Percentiles rank a stretch among this genome's conserved stretches.
phyloP scores from a whole-genome alignment of 768 basidiomycete genomes.

The Candolleomyces aberdarensis region DNA sequence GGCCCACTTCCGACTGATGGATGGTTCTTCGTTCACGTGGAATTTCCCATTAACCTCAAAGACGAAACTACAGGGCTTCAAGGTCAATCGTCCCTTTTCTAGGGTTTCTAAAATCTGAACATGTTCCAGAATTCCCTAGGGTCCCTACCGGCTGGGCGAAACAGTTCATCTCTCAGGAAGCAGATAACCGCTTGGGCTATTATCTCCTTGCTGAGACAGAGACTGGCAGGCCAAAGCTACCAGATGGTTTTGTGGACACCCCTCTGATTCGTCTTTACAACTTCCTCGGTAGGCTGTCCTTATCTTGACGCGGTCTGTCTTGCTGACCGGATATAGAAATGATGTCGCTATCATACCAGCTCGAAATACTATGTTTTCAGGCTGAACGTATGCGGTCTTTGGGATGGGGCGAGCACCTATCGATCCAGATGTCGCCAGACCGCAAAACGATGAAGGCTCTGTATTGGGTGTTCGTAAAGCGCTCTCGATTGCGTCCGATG shows the following conservation, averaged over 20 bases:
- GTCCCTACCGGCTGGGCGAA: slow-evolving; percentile 60
- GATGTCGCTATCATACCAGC: slow-evolving; percentile 89
- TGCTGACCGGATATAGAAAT: slow-evolving; percentile 52
- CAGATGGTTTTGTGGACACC: slow-evolving; percentile 66
- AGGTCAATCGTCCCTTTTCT: slow-evolving; percentile 36
- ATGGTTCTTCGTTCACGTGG: slow-evolving; percentile 84
- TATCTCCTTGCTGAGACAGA: slow-evolving; percentile 50
- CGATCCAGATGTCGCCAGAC: slow-evolving; percentile 65
- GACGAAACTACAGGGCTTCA: slow-evolving; percentile 72
- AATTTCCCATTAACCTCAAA: slow-evolving; percentile 70
- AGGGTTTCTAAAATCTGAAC: neutral
- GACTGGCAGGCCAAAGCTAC: slow-evolving; percentile 45
- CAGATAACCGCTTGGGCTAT: slow-evolving; percentile 61
- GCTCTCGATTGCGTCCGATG: neutral
- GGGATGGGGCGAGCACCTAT: slow-evolving; percentile 81
- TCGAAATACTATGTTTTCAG: slow-evolving; percentile 89
- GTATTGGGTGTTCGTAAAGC: slow-evolving; percentile 85
- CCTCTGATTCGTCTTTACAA: slow-evolving; percentile 86
- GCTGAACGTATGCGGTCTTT: slow-evolving; percentile 76
- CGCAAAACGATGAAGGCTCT: slow-evolving; percentile 65
- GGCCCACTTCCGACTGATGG: slow-evolving; percentile 68
- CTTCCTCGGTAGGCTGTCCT: slow-evolving; percentile 69
- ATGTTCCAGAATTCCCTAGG: slow-evolving; percentile 64
- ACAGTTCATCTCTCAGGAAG: slow-evolving; percentile 69
- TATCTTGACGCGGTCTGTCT: neutral